Evolutionary conservation across 768 basidiomycete species (phyloP).

Genomic region (Mycena floridula): DNA sequence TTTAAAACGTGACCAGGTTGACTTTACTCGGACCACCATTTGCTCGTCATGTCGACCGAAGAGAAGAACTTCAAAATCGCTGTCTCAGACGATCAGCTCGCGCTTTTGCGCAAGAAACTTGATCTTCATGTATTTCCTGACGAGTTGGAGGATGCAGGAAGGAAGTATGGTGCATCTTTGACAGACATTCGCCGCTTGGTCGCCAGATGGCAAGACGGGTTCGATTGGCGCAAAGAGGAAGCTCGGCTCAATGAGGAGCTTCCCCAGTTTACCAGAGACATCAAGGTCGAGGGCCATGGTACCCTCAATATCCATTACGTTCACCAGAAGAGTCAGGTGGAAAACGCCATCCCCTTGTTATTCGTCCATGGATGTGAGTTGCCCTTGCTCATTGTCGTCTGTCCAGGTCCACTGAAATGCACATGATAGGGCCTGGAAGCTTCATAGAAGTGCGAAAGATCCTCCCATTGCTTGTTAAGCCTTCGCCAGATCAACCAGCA

Average conservation of each 20-base stretch:
- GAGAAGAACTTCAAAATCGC: slow-evolving; percentile 10
- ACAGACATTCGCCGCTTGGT: slow-evolving; percentile 33
- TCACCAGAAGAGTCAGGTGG: slow-evolving; percentile 20
- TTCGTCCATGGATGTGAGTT: slow-evolving; percentile 8
- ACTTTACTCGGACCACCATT: too few species aligned
- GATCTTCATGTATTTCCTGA: slow-evolving; percentile 13
- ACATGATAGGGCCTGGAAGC: slow-evolving; percentile 35
- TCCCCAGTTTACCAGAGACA: slow-evolving; percentile 27
- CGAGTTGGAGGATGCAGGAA: slow-evolving; percentile 15
- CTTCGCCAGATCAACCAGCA: slow-evolving; percentile 25
- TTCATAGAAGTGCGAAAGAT: too few species aligned
- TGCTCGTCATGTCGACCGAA: slow-evolving; percentile 4
- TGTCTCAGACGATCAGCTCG: slow-evolving; percentile 11
- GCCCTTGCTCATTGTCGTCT: too few species aligned
- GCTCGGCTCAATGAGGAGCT: slow-evolving; percentile 20
- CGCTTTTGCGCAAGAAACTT: slow-evolving; percentile 13
- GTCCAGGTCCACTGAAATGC: too few species aligned
- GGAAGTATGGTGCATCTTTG: slow-evolving; percentile 37
- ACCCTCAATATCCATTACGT: slow-evolving; percentile 28
- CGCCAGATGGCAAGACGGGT: slow-evolving; percentile 33
- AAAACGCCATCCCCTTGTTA: slow-evolving; percentile 10
- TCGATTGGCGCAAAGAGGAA: slow-evolving; percentile 35
- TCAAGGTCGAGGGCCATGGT: slow-evolving; percentile 24
- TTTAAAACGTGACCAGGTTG: too few species aligned
- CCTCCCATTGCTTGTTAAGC: slow-evolving; percentile 29